Evolutionary conservation across 352 stramenopile species (phyloP).

Genomic region (Phytophthora agathidicida): DNA sequence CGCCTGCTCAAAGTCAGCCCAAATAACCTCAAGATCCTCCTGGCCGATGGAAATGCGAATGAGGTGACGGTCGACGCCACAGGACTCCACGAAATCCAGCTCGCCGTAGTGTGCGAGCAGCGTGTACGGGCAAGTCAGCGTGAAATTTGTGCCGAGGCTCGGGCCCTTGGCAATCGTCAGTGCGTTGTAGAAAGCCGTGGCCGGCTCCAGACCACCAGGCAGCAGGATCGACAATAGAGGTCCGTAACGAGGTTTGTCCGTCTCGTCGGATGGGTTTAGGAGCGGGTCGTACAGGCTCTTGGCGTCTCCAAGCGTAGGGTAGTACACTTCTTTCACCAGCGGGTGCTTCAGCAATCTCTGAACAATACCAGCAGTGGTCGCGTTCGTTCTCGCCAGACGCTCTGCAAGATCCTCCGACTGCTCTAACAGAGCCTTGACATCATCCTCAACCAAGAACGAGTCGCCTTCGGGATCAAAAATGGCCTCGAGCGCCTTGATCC

Average conservation of each 20-base stretch:
- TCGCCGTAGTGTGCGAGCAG: slow-evolving; percentile 94
- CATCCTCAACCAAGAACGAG: slow-evolving; percentile 67
- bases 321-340: slow-evolving; percentile 87
- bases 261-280: slow-evolving; percentile 17
- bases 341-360: slow-evolving; percentile 73
- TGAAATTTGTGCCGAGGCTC: slow-evolving; percentile 95
- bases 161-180: slow-evolving; percentile 86
- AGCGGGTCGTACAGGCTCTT: slow-evolving; percentile 75
- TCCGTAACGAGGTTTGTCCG: slow-evolving; percentile 67
- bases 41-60: slow-evolving; percentile 93
- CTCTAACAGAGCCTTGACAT: slow-evolving; percentile 56
- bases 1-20: slow-evolving; percentile 50
- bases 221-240: slow-evolving; percentile 91
- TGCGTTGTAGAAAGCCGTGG: slow-evolving; percentile 89
- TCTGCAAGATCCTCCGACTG: slow-evolving; percentile 69
- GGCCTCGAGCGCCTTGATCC: slow-evolving; percentile 50
- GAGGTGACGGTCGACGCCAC: slow-evolving; percentile 91
- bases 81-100: slow-evolving; percentile 91
- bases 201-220: slow-evolving; percentile 62
- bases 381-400: slow-evolving; percentile 85
- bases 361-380: slow-evolving; percentile 70
- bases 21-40: slow-evolving; percentile 84
- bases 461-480: slow-evolving; percentile 44
- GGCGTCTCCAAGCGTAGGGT: slow-evolving; percentile 68
- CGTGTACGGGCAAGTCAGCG: slow-evolving; percentile 92